A percentile compares a stretch with the other conserved stretches of the same genome.
These are phyloP conservation scores for Massarina eburnea DNA, from an alignment of 2,329 filamentous ascomycete species.

Conservation along the genomic window DNA sequence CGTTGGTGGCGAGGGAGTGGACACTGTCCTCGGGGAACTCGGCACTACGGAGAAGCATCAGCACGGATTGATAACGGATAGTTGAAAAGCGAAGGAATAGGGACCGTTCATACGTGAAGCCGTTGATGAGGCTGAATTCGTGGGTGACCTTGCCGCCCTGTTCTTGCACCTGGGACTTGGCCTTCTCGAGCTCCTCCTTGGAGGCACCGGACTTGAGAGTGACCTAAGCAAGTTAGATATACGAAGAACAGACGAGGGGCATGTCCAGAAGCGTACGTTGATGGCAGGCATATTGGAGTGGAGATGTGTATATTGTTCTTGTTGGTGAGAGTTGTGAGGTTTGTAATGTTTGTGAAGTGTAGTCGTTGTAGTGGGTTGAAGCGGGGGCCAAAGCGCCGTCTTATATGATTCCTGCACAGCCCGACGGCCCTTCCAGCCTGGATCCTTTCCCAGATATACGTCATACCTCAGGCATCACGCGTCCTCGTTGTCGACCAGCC, in stretches of 20 bases:
- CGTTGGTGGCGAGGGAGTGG: constrained; percentile 65
- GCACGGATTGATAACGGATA: background rate
- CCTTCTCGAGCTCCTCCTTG: constrained; percentile 68
- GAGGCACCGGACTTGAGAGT: constrained; percentile 74
- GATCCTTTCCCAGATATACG: constrained; percentile 5
- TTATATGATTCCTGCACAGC: background rate
- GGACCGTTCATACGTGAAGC: constrained; percentile 73
- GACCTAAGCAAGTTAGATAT: constrained; percentile 57
- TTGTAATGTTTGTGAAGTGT: constrained; percentile 2
- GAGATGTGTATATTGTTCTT: background rate
- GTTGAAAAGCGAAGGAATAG: background rate
- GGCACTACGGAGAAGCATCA: constrained; percentile 57
- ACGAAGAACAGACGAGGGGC: background rate
- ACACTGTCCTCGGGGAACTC: constrained; percentile 69
- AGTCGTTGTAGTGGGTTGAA: constrained; percentile 5
- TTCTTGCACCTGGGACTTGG: constrained; percentile 72
- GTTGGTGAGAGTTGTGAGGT: background rate
- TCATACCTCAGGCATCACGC: constrained; percentile 14
- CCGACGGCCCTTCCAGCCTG: constrained; percentile 2
- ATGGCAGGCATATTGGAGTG: constrained; percentile 36
- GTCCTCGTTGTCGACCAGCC: background rate
- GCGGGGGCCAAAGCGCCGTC: constrained; percentile 9
- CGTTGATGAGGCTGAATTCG: constrained; percentile 86
- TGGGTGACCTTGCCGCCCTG: constrained; percentile 83
- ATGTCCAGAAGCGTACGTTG: constrained; percentile 29